Conservation (phyloP, 164 flowering plant species). For the Chimonanthus praecox region DNA sequence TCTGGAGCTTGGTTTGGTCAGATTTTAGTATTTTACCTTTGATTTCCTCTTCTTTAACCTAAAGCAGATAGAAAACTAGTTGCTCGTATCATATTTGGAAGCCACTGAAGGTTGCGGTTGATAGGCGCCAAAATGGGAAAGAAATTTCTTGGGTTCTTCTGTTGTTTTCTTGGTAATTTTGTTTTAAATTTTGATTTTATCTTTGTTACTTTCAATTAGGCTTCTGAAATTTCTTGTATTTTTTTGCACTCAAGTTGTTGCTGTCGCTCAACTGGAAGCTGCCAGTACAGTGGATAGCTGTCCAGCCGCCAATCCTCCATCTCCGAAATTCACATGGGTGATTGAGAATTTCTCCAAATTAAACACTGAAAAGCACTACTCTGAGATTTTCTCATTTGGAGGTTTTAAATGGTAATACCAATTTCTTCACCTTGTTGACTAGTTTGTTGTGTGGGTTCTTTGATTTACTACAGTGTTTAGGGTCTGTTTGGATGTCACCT, state of each 20-base stretch:
- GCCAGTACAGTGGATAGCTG: slow-evolving; percentile 52
- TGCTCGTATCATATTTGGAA: too few relatives aligned
- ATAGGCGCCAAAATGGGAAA: too few relatives aligned
- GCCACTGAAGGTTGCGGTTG: too few relatives aligned
- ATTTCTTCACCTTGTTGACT: too few relatives aligned
- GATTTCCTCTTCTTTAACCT: too few relatives aligned
- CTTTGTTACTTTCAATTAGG: slow-evolving; percentile 4
- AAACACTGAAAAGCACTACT: slow-evolving; percentile 69
- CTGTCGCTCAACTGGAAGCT: slow-evolving; percentile 47
- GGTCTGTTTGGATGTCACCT: background rate
- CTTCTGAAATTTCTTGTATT: slow-evolving; percentile 8
- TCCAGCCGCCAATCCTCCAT: slow-evolving; percentile 56
- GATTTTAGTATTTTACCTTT: too few relatives aligned
- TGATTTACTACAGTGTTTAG: background rate
- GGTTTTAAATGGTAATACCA: slow-evolving; percentile 59
- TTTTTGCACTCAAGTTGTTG: slow-evolving; percentile 5
- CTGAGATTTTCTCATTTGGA: slow-evolving; percentile 56
- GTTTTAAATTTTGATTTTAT: too few relatives aligned
- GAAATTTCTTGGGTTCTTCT: too few relatives aligned
- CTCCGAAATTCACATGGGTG: slow-evolving; percentile 60
- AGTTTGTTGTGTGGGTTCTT: background rate
- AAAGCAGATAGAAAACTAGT: too few relatives aligned
- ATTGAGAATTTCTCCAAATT: slow-evolving; percentile 63
- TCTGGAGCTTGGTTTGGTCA: too few relatives aligned
- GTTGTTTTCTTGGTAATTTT: too few relatives aligned